Evolutionary conservation across 2,329 filamentous ascomycete genomes (phyloP), one percentile per base, ranked within the genome.

Genomic region (Leptoxyphium fumago): DNA sequence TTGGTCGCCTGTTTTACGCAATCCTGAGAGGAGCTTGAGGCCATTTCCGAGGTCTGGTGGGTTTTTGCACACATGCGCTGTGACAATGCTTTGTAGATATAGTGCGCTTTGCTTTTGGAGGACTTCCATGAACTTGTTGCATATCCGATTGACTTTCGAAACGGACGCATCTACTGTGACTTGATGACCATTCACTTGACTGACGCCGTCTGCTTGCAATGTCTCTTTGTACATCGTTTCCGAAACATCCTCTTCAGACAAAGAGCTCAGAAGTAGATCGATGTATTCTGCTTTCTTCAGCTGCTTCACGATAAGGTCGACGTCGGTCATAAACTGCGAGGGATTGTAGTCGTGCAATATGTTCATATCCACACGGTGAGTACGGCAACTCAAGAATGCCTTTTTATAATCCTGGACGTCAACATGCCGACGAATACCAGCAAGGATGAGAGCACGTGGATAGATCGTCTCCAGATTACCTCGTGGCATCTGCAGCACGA

Each of bases 311-410:
- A 98, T 94, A 1, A 84, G 63, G 0, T 72, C 70, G 10, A 94
- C 75, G 50, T 80, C 84, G 3, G 73, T 67, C 60, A 95, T 72
- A 59, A 98, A 95, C 52, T 93, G 84, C 32, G 79, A 72, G 0
- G 89, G 86, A n/a, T 79, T 78, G 63, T 96, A 85, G 57, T 98
- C 91, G 57, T 94, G 89, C 2, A 98, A 69, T 48, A 98, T 89
- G 57, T 98, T 98, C 82, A 96, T 88, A 57, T 98, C 91, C 1
- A 98, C 91, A 52, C 93, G 78, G 60, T 98, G 93, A 17, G 80
- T 89, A 42, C 91, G 79, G 60, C 91, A 96, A 49, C 86, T 81
- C 17, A 83, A 69, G 59, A 95, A 98, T 0, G 91, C 91, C 42
- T 76, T 77, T 41, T 74, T 77, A 57, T 95, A 98, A 54, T 91